Evolutionary conservation across 352 stramenopile genomes (phyloP).

Genomic region (Plasmopara viticola): DNA sequence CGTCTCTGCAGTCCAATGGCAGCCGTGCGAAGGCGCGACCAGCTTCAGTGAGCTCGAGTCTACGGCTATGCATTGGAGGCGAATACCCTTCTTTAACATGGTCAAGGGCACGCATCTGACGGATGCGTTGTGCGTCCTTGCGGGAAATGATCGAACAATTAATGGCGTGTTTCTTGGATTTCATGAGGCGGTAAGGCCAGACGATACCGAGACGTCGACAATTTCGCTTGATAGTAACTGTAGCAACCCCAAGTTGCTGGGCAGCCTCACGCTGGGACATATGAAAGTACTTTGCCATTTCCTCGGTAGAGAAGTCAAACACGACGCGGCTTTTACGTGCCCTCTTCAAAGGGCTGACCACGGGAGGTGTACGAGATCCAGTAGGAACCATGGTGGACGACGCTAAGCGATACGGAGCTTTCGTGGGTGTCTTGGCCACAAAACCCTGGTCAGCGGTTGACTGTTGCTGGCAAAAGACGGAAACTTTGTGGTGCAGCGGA

Average conservation of each 20-base stretch:
- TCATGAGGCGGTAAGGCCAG: slow-evolving; percentile 50
- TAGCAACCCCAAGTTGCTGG: slow-evolving; percentile 42
- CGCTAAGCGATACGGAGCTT: slow-evolving; percentile 4
- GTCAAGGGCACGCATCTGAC: slow-evolving; percentile 23
- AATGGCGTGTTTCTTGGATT: slow-evolving; percentile 38
- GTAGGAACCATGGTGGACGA: slow-evolving; percentile 10
- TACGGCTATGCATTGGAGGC: slow-evolving; percentile 12
- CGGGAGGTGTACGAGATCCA: slow-evolving; percentile 7
- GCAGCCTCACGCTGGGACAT: slow-evolving; percentile 49
- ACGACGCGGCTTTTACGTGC: slow-evolving; percentile 44
- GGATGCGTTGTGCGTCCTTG: slow-evolving; percentile 29
- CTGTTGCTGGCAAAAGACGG: background rate
- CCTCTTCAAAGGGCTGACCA: slow-evolving; percentile 22
- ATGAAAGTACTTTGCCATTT: slow-evolving; percentile 53
- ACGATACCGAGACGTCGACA: slow-evolving; percentile 51
- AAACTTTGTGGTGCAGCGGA: slow-evolving; percentile 14
- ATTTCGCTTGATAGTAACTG: slow-evolving; percentile 56
- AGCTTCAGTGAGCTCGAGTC: slow-evolving; percentile 28
- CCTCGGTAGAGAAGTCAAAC: slow-evolving; percentile 46
- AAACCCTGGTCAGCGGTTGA: background rate
- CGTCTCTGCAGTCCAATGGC: slow-evolving; percentile 33
- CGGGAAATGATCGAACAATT: slow-evolving; percentile 30
- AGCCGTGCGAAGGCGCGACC: slow-evolving; percentile 36
- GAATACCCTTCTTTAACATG: slow-evolving; percentile 25
- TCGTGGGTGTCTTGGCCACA: background rate